phyloP scores from a whole-genome alignment of 495 filamentous ascomycete genomes.

The Platismatia glauca region DNA sequence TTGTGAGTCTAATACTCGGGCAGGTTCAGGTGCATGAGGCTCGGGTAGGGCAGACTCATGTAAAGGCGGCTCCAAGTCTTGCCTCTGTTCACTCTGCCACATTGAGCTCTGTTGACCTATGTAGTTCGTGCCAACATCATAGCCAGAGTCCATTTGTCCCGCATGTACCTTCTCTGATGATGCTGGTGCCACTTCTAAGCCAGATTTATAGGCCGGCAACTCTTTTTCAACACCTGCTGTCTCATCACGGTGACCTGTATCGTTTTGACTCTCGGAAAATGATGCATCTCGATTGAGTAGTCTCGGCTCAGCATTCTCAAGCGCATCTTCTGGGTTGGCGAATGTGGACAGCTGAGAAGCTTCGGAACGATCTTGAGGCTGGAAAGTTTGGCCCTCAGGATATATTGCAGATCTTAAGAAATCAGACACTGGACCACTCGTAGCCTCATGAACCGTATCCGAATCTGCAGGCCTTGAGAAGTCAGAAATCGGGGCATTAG shows the following conservation, averaged over 20 bases:
- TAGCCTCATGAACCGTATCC: neutral
- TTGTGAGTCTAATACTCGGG: neutral
- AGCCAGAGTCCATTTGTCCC: neutral
- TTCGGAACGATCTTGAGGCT: neutral
- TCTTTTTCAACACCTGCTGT: neutral
- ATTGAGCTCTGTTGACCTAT: neutral
- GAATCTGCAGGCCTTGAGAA: constrained; percentile 2
- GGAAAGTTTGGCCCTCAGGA: constrained; percentile 10
- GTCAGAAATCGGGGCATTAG: neutral
- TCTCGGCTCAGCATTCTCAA: neutral
- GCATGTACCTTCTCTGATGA: neutral
- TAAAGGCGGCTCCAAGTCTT: neutral
- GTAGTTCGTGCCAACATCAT: neutral
- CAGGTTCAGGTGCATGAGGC: neutral
- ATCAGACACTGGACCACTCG: constrained; percentile 7
- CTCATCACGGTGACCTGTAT: neutral
- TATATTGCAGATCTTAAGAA: constrained; percentile 15
- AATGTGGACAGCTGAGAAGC: neutral
- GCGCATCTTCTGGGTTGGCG: neutral
- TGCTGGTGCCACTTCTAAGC: constrained; percentile 3
- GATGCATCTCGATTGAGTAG: neutral
- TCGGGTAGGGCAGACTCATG: constrained; percentile 3
- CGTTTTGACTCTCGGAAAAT: neutral
- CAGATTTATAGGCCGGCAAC: neutral
- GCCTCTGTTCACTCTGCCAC: neutral